Percentiles rank a stretch among this genome's conserved stretches.
phyloP scores from a whole-genome alignment of 805 yeast genomes.

The Candida endomychidarum region DNA sequence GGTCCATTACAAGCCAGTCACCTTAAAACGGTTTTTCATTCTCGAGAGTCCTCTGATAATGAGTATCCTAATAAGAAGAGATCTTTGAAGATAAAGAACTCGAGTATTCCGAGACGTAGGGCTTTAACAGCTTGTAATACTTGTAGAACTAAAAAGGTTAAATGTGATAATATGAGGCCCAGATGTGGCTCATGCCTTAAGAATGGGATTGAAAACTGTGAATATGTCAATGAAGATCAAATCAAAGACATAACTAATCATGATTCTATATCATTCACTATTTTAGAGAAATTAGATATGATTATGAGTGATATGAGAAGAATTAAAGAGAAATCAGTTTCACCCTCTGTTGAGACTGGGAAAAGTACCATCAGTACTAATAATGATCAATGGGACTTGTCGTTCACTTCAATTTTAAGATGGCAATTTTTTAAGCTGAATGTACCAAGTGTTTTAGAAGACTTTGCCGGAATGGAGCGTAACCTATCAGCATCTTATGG shows the following conservation, averaged over 20 bases:
- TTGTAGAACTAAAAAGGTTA: constrained; percentile 35
- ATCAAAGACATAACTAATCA: constrained; percentile 20
- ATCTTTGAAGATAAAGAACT: background rate
- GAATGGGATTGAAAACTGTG: constrained; percentile 26
- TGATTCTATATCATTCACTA: constrained; percentile 27
- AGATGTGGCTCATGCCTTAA: constrained; percentile 34
- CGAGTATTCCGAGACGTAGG: constrained; percentile 22
- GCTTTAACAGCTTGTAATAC: constrained; percentile 41
- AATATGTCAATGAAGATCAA: constrained; percentile 29
- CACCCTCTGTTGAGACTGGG: constrained; percentile 1
- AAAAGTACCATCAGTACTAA: background rate
- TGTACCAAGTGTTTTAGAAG: constrained; percentile 11
- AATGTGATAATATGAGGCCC: constrained; percentile 38
- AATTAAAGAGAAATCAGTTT: constrained; percentile 12
- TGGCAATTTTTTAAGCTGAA: constrained; percentile 27
- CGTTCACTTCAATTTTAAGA: constrained; percentile 27
- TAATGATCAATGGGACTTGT: constrained; percentile 32
- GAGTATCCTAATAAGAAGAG: constrained; percentile 1
- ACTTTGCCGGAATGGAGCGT: constrained; percentile 10
- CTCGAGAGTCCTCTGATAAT: background rate
- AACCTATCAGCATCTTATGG: constrained; percentile 5
- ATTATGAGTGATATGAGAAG: constrained; percentile 26
- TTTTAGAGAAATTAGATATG: constrained; percentile 29
- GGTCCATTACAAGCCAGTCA: background rate
- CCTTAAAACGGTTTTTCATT: background rate